Base-by-base conservation (phyloP, 1,284 basidiomycete genomes). In the Entoloma clypeatum region DNA sequence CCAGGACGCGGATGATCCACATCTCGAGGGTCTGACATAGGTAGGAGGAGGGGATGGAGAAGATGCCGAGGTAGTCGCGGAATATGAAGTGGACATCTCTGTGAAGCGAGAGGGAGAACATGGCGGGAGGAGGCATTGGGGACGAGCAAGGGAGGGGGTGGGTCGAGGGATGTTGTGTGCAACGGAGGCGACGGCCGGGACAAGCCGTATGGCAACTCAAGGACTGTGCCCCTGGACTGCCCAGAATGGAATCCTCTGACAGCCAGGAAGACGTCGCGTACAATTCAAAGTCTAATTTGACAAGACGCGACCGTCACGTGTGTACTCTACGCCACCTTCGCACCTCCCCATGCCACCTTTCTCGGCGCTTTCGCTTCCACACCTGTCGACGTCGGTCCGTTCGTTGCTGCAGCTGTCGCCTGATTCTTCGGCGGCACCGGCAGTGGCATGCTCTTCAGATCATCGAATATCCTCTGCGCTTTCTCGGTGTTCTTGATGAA, bases 401-500 rank as follows among this genome's bases (percentile, higher is more conserved):
- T 29, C 22, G 56, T 37, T 19, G 54, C 36, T 17, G 54, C 33
- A 7, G 50, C 36, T 26, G 47, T 29, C 14, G 51, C 29, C n/a
- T 52, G 28, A n/a, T 50, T 49, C 49, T 60, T 61, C 6, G 65
- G 44, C 18, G 56, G 52, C 18, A 55, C 52, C 10, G 72, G 71
- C 22, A 74, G 68, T 9, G 91, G 87, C 49, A 76, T 74, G 40
- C 73, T 74, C 51, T 80, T 80, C 52, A 93, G 70, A 42, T 82
- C 81, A 55, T 92, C 89, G 51, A 85, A 74, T 37, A 92, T 86
- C 45, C 88, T 78, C 59, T 90, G 86, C 8, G 91, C 83, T 54
- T 92, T 80, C 63, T 94, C 91, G 4, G 91, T 89, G 65, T 93
- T 93, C 51, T 92, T 84, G 65, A 97, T 92, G 70, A 97, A 97